Base-by-base conservation (phyloP, 2,329 filamentous ascomycete genomes). In the Cyphellophora europaea region DNA sequence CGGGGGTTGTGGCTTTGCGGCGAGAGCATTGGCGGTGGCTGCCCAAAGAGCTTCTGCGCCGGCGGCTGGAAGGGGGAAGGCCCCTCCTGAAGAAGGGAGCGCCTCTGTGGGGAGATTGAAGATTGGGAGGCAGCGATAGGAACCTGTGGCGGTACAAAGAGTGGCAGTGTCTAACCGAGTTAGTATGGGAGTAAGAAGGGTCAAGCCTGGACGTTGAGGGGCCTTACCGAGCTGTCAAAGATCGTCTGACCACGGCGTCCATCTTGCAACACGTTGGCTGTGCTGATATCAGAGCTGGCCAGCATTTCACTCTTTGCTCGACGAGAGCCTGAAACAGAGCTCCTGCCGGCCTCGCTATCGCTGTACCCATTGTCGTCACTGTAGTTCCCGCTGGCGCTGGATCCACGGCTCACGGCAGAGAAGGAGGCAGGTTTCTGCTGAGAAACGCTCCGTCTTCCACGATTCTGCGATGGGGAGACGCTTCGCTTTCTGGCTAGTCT, bases 201-300 rank as follows among this genome's bases (percentile, higher is more conserved):
- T n/a, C n/a, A 29, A 32, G 36, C 34, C 38, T 30, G 29, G 35
- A 31, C 17, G 32, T 28, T 33, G 19, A 39, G 30, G 42, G 32
- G 33, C 71, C 89, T 79, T 81, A 96, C 89, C 62, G 89, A 95
- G 67, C 89, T 96, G 61, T 96, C 89, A 65, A 80, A 80, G 62
- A 94, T 95, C 52, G 89, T 85, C 54, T 87, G 78, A 69, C 96
- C 95, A 56, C 91, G 80, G 60, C 91, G 81, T 48, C 89, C 88
- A 54, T 93, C 91, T 62, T 96, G 89, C 42, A 98, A 83, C 59
- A 98, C 96, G 57, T 98, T 98, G 50, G 95, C 88, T 49, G 95
- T 77, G 57, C 89, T 96, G 54, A 98, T 98, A 50, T 98, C 91
- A 11, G 91, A 93, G 56, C 86, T 95, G 32, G 85, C 87, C 52